phyloP scores from a whole-genome alignment of 2,329 filamentous ascomycete species.

The Podosphaera fusca region DNA sequence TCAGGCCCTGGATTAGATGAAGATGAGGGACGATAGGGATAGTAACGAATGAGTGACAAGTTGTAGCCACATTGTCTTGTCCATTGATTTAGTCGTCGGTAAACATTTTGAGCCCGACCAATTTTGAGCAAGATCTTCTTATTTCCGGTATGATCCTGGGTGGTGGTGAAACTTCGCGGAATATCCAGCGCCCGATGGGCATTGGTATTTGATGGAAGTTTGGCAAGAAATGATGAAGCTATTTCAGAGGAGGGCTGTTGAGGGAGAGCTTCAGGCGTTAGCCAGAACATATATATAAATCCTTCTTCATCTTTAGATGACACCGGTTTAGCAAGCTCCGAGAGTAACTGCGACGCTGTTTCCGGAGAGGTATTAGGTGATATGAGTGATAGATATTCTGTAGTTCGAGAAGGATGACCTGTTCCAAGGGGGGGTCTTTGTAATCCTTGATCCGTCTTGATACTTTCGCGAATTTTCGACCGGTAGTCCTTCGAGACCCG shows the following conservation, averaged over 20 bases:
- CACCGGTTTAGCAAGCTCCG: slow-evolving; percentile 55
- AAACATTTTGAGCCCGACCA: slow-evolving; percentile 55
- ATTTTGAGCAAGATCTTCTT: slow-evolving; percentile 49
- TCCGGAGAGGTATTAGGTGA: slow-evolving; percentile 41
- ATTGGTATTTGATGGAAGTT: slow-evolving; percentile 19
- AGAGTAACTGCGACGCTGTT: slow-evolving; percentile 45
- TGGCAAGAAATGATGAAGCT: slow-evolving; percentile 31
- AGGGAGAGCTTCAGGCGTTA: slow-evolving; percentile 43
- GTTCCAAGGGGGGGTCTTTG: slow-evolving; percentile 10
- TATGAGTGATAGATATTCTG: slow-evolving; percentile 40
- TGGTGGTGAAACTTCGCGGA: slow-evolving; percentile 25
- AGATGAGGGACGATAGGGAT: slow-evolving; percentile 41
- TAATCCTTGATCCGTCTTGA: slow-evolving; percentile 3
- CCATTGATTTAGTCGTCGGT: slow-evolving; percentile 82
- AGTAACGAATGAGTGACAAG: slow-evolving; percentile 71
- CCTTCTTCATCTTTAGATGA: slow-evolving; percentile 57
- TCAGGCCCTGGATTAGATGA: slow-evolving; percentile 5
- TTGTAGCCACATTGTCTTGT: slow-evolving; percentile 77
- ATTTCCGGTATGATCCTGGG: slow-evolving; percentile 13
- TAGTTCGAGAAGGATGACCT: slow-evolving; percentile 16
- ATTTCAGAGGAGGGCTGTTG: slow-evolving; percentile 32
- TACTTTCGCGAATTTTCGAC: slow-evolving; percentile 2
- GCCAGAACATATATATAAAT: slow-evolving; percentile 98
- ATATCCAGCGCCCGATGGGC: slow-evolving; percentile 29
- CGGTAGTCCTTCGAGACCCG: slow-evolving; percentile 3